phyloP scores from a whole-genome alignment of 768 basidiomycete species.

The Lactarius sanguifluus region DNA sequence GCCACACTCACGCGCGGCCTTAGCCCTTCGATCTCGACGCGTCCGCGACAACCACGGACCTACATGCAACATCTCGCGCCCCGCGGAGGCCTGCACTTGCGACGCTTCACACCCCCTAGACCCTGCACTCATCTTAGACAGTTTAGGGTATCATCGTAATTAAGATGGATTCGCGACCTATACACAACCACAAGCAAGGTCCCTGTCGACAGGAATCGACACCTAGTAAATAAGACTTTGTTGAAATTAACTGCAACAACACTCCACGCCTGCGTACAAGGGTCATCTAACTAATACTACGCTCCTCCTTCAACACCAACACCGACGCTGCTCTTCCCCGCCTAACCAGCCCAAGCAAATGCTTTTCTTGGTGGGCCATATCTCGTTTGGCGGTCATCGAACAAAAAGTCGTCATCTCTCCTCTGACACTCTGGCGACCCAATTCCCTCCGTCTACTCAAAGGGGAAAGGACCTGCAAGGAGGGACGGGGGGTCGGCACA shows the following conservation, averaged over 20 bases:
- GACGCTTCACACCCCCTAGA: no score
- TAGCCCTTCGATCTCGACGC: no score
- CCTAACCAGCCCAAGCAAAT: conserved; percentile 9
- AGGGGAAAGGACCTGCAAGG: background rate
- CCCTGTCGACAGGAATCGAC: no score
- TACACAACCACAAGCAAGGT: no score
- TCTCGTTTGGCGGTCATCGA: conserved; percentile 21
- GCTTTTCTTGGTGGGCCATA: background rate
- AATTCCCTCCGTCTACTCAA: background rate
- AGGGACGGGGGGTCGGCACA: conserved; percentile 8
- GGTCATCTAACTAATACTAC: background rate
- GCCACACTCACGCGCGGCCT: no score
- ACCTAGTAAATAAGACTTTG: background rate
- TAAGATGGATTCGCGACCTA: no score
- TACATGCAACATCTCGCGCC: no score
- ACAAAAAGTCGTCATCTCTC: conserved; percentile 5
- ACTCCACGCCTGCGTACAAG: background rate
- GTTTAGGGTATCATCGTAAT: no score
- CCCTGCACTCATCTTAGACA: no score
- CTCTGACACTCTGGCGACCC: conserved; percentile 3
- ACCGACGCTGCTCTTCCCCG: conserved; percentile 12
- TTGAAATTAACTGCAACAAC: background rate
- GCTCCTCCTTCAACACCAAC: background rate
- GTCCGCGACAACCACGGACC: no score
- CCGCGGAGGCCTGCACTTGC: no score